Percentiles rank a stretch among this genome's conserved stretches.
phyloP scores from a whole-genome alignment of 768 basidiomycete species.

The Boletus huronensis region DNA sequence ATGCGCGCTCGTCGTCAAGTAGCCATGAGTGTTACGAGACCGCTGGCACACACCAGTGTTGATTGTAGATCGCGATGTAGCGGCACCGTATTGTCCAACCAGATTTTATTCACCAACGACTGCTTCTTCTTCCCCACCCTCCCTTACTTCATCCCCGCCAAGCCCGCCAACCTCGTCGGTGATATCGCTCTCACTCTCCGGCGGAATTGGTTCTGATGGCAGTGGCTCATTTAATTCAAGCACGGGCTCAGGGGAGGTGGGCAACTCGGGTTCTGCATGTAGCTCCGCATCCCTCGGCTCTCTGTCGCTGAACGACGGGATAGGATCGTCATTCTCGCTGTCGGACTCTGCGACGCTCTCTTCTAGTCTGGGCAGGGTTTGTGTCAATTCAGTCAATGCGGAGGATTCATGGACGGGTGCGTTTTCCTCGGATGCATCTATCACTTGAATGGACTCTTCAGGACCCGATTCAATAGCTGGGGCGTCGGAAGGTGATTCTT shows the following conservation, averaged over 20 bases:
- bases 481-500: slow-evolving; percentile 1
- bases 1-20: slow-evolving; percentile 11
- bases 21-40: slow-evolving; percentile 2
- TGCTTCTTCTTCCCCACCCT: slow-evolving; percentile 15
- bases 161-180: slow-evolving; percentile 27
- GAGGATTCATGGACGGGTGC: background rate
- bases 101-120: slow-evolving; percentile 5
- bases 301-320: background rate
- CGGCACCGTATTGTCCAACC: slow-evolving; percentile 18
- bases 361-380: slow-evolving; percentile 1
- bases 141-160: slow-evolving; percentile 20
- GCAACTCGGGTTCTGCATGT: slow-evolving; percentile 7
- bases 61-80: slow-evolving; percentile 11
- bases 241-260: slow-evolving; percentile 1
- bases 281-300: background rate
- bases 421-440: background rate
- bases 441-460: slow-evolving; percentile 7
- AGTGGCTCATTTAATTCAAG: slow-evolving; percentile 31
- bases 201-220: slow-evolving; percentile 31
- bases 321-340: slow-evolving; percentile 6
- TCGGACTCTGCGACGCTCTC: background rate
- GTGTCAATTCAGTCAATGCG: slow-evolving; percentile 1
- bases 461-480: slow-evolving; percentile 4
- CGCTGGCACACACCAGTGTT: background rate
- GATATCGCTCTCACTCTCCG: slow-evolving; percentile 35